phyloP scores from a whole-genome alignment of 441 rosid species.

The Populus hybrid region DNA sequence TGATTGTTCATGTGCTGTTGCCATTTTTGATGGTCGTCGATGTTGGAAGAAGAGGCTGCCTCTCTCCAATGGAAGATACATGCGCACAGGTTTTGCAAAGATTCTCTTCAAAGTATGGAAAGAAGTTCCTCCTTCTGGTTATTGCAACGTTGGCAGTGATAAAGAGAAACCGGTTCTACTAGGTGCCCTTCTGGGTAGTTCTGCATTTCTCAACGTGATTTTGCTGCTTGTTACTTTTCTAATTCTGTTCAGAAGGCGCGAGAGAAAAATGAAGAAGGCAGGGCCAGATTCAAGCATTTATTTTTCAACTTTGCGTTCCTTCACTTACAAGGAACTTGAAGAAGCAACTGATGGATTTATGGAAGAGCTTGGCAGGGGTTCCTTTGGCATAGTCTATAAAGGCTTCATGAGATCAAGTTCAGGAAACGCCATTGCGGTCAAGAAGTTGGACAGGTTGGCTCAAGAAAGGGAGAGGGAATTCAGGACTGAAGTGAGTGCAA shows the following conservation, averaged over 20 bases:
- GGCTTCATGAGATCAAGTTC: conserved; percentile 5
- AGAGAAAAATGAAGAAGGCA: not conserved
- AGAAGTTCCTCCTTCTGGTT: not conserved
- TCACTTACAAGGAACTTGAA: conserved; percentile 13
- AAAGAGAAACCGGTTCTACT: not conserved
- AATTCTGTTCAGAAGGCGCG: not conserved
- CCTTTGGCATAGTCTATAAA: conserved; percentile 20
- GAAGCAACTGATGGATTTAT: conserved; percentile 10
- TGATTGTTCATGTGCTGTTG: conserved; percentile 21
- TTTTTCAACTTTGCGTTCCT: conserved; percentile 12
- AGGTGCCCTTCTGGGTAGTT: conserved; percentile 11
- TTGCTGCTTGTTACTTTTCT: not conserved
- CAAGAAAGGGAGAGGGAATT: conserved; percentile 13
- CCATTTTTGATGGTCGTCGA: not conserved
- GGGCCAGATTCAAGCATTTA: not conserved
- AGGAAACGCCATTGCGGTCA: conserved; percentile 11
- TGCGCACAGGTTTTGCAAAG: not conserved
- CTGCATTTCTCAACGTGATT: conserved; percentile 5
- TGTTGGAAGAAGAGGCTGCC: conserved; percentile 23
- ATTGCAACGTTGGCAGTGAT: not conserved
- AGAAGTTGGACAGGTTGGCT: conserved; percentile 16
- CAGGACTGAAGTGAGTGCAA: conserved; percentile 18
- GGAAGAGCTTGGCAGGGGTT: conserved; percentile 21
- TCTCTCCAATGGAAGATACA: conserved; percentile 10
- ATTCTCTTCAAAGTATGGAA: conserved; percentile 17